Evolutionary conservation across 805 yeast species (phyloP), one percentile per base, ranked within the genome.

Genomic region (Naumovozyma castellii): DNA sequence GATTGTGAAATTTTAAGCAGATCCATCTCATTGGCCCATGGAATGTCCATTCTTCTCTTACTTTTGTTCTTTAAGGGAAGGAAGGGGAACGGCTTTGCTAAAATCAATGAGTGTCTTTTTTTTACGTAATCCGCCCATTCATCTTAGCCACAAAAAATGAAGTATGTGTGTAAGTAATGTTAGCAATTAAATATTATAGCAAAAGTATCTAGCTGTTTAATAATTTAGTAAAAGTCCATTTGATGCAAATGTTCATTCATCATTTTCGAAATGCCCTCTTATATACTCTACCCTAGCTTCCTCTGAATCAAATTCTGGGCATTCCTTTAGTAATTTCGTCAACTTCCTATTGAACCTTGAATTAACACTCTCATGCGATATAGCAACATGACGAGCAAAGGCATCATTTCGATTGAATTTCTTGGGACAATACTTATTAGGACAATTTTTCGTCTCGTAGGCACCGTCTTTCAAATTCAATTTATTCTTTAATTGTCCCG

Each of bases 341-440:
- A 62, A 36, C 28, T 67, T 50, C 43, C 50, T 65, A 46, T 69
- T 69, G 50, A 68, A 69, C 16, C 73, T 46, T 16, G 71, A 65
- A 3, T 56, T 49, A 5, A 49, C 48, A 38, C 68, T 67, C 17
- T 58, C 49, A 50, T 76, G 80, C 12, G 73, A 78, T 43, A 75
- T 59, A 37, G 66, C 66, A 20, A 63, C 63, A 48, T 77, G 84
- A 46, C 82, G 64, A 33, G 63, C 66, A 41, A 69, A 62, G 1
- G 80, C 71, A 51, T 77, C 82, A 39, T 66, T 68, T 37, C 82
- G 59, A 44, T 68, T 68, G 49, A 76, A 76, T 5, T 48, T 50
- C 44, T 71, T 73, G 8, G 65, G 67, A 47, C 83, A 77, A 37
- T 51, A 51, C 3, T 53, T 48, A 34, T 56, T 48, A 0, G 58